Evolutionary conservation across 352 stramenopile species (phyloP), one percentile per base, ranked within the genome.

Genomic region (Globisporangium apiculatum): DNA sequence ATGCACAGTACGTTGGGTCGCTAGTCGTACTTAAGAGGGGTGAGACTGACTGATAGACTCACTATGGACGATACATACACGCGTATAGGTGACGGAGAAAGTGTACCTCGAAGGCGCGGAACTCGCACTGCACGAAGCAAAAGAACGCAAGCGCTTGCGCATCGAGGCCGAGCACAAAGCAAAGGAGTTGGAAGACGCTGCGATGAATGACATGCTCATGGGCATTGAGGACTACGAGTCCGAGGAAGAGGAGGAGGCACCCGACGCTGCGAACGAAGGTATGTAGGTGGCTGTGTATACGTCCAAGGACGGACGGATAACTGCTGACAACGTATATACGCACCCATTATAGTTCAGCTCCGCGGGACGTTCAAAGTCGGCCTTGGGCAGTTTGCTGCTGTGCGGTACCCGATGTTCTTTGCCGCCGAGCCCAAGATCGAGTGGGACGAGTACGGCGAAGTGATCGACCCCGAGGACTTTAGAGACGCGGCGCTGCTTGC

Each of bases 121-220:
- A 47, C 73, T 95, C n/a, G 84, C 85, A 8, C 68, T 93, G 1
- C 68, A 91, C 55, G 86, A 95, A 64, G 86, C 87, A 35, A 95
- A 95, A 62, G 86, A 95, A 55, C 73, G 86, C 7, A 87, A 89
- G 53, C 71, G 84, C 12, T 71, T 94, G 54, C 85, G 84, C 4
- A 76, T 89, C 7, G 86, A 95, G 55, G 86, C 84, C 8, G 86
- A 95, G 62, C 83, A 86, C 68, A 94, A 93, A 53, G 86, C 86
- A 7, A 93, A 94, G 60, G 84, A 95, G 54, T 81, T 94, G 48
- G 86, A 94, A 53, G 86, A 94, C 55, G 86, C 86, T 52, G 86
- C 84, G 41, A 94, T 95, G 84, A 84, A 95, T 62, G 86, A 95
- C 61, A 94, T 95, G 83, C 94, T 95, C 84, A 89, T 94, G 79